A percentile compares a stretch with the other conserved stretches of the same genome.
Conservation (phyloP, 2,329 filamentous ascomycete species). For the Aspergillus pseudotamarii region DNA sequence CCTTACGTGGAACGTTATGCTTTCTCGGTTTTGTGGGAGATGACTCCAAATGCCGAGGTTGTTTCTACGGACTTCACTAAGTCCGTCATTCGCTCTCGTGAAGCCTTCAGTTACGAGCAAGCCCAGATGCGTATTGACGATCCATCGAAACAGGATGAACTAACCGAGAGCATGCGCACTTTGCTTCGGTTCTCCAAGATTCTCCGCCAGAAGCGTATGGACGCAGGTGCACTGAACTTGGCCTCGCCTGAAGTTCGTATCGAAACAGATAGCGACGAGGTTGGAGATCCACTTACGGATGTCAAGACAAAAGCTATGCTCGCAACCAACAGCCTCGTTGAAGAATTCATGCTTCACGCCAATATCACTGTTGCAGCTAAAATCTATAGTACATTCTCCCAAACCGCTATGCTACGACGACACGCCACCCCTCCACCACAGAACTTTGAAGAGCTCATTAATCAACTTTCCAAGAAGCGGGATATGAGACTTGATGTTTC, state of each 20-base stretch:
- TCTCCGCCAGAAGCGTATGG: slow-evolving; percentile 92
- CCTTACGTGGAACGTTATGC: slow-evolving; percentile 95
- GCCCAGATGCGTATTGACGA: slow-evolving; percentile 95
- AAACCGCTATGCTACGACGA: slow-evolving; percentile 89
- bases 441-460: slow-evolving; percentile 92
- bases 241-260: slow-evolving; percentile 98
- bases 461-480: slow-evolving; percentile 87
- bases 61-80: slow-evolving; percentile 89
- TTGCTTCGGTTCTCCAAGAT: slow-evolving; percentile 89
- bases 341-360: slow-evolving; percentile 99
- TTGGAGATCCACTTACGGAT: slow-evolving; percentile 85
- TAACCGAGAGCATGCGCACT: slow-evolving; percentile 86
- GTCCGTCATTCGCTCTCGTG: slow-evolving; percentile 93
- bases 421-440: slow-evolving; percentile 91
- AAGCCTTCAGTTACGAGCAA: slow-evolving; percentile 97
- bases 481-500: slow-evolving; percentile 79
- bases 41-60: slow-evolving; percentile 82
- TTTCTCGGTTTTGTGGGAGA: slow-evolving; percentile 86
- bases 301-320: slow-evolving; percentile 94
- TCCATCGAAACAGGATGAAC: slow-evolving; percentile 78
- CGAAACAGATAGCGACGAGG: slow-evolving; percentile 92
- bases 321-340: slow-evolving; percentile 95
- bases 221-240: slow-evolving; percentile 89
- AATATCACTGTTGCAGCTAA: slow-evolving; percentile 91
- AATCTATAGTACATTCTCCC: slow-evolving; percentile 88